Evolutionary conservation across 768 basidiomycete species (phyloP).

Genomic region (Xerocomellus dryophilus): DNA sequence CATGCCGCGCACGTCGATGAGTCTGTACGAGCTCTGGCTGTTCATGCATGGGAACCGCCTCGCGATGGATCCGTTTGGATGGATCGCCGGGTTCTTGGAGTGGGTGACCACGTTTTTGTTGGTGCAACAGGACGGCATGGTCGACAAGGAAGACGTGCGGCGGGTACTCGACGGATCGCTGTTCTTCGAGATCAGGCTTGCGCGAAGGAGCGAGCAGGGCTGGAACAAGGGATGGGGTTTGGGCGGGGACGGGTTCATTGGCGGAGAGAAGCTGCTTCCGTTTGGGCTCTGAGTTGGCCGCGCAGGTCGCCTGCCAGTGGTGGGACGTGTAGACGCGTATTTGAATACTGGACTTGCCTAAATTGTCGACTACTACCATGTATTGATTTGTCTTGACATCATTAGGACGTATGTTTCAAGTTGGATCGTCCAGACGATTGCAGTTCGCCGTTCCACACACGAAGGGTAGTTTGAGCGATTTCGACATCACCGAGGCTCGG

Average conservation of each 20-base stretch:
- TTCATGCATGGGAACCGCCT: constrained; percentile 32
- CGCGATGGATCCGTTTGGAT: constrained; percentile 38
- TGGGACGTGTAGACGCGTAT: neutral
- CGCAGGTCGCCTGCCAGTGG: neutral
- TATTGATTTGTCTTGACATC: constrained; percentile 4
- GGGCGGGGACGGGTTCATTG: constrained; percentile 32
- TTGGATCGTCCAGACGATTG: too few relatives aligned
- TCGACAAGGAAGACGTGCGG: constrained; percentile 42
- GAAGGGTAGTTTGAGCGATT: too few relatives aligned
- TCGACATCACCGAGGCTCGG: too few relatives aligned
- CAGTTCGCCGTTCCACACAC: too few relatives aligned
- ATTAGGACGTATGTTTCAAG: neutral
- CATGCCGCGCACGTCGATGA: constrained; percentile 22
- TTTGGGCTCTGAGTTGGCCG: constrained; percentile 21
- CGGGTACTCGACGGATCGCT: constrained; percentile 41
- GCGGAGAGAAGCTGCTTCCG: constrained; percentile 29
- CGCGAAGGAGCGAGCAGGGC: constrained; percentile 16
- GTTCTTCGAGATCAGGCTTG: constrained; percentile 34
- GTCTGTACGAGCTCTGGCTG: constrained; percentile 32
- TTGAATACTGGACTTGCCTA: constrained; percentile 2
- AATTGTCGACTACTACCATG: neutral
- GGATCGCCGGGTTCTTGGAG: constrained; percentile 36
- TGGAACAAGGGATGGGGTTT: constrained; percentile 33
- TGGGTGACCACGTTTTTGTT: constrained; percentile 39
- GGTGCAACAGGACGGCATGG: constrained; percentile 38